Evolutionary conservation across 1,139 yeast genomes (phyloP).

Genomic region (Hyphopichia buzzinii): DNA sequence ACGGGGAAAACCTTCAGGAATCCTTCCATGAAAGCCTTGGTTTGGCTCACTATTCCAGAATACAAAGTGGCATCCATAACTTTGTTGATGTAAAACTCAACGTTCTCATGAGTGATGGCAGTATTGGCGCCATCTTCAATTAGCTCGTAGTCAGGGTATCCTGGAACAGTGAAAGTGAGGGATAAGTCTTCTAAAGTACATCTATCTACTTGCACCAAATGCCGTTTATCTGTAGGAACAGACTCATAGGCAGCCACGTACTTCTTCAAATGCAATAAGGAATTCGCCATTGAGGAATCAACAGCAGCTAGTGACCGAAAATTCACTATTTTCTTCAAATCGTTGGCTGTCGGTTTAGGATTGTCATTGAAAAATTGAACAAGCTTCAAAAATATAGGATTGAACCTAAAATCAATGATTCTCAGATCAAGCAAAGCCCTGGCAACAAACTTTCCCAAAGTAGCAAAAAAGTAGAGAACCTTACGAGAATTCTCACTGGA

Average conservation of each 20-base stretch:
- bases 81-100: slow-evolving; percentile 54
- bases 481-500: slow-evolving; percentile 40
- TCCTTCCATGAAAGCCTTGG: slow-evolving; percentile 73
- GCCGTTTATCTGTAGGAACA: slow-evolving; percentile 16
- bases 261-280: slow-evolving; percentile 52
- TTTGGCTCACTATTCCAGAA: slow-evolving; percentile 63
- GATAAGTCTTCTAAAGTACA: slow-evolving; percentile 52
- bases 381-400: slow-evolving; percentile 63
- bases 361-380: slow-evolving; percentile 26
- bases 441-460: slow-evolving; percentile 82
- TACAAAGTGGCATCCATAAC: slow-evolving; percentile 65
- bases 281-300: slow-evolving; percentile 61
- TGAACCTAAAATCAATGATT: slow-evolving; percentile 79
- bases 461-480: slow-evolving; percentile 54
- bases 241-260: slow-evolving; percentile 33
- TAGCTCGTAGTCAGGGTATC: slow-evolving; percentile 62
- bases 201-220: slow-evolving; percentile 35
- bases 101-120: slow-evolving; percentile 51
- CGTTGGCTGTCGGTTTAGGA: slow-evolving; percentile 12
- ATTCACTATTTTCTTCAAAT: slow-evolving; percentile 27
- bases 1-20: slow-evolving; percentile 85
- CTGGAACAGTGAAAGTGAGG: slow-evolving; percentile 74
- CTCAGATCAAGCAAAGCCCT: slow-evolving; percentile 84
- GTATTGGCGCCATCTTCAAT: slow-evolving; percentile 53
- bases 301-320: slow-evolving; percentile 48